Conservation (phyloP, 1,284 basidiomycete genomes). For the Veloporphyrellus conicus region DNA sequence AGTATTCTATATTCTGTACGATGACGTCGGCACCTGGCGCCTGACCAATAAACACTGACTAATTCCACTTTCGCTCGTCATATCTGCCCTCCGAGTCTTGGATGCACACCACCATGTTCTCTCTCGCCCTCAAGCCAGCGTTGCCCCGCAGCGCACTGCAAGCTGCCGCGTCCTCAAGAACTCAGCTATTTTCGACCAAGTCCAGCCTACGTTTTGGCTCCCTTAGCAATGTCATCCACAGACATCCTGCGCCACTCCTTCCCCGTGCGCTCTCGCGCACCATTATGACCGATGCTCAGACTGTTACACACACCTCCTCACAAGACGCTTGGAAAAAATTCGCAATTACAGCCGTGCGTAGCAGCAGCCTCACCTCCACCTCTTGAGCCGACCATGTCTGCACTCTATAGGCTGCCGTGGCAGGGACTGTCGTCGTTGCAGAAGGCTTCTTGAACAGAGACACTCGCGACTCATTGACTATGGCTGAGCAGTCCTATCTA, state of each 20-base stretch:
- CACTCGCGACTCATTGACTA: constrained; percentile 62
- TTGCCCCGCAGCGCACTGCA: constrained; percentile 33
- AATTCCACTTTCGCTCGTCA: background rate
- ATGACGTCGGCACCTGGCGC: constrained; percentile 17
- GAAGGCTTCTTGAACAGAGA: constrained; percentile 73
- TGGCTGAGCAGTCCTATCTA: constrained; percentile 65
- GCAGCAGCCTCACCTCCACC: background rate
- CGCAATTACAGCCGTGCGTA: constrained; percentile 48
- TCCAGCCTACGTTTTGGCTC: constrained; percentile 3
- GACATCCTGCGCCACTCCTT: constrained; percentile 21
- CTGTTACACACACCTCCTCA: constrained; percentile 38
- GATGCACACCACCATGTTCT: constrained; percentile 32
- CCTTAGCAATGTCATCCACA: constrained; percentile 20
- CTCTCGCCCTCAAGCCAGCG: constrained; percentile 24
- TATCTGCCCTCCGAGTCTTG: background rate
- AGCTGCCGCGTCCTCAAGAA: constrained; percentile 10
- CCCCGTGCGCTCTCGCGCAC: constrained; percentile 30
- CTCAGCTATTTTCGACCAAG: constrained; percentile 18
- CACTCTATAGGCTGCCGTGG: constrained; percentile 72
- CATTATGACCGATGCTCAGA: constrained; percentile 42
- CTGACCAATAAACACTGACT: constrained; percentile 15
- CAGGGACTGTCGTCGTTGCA: constrained; percentile 60
- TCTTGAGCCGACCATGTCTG: constrained; percentile 6
- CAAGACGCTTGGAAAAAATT: constrained; percentile 47
- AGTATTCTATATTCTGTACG: no score